Conservation (phyloP, 2,329 filamentous ascomycete species). For the Pezicula neosporulosa region DNA sequence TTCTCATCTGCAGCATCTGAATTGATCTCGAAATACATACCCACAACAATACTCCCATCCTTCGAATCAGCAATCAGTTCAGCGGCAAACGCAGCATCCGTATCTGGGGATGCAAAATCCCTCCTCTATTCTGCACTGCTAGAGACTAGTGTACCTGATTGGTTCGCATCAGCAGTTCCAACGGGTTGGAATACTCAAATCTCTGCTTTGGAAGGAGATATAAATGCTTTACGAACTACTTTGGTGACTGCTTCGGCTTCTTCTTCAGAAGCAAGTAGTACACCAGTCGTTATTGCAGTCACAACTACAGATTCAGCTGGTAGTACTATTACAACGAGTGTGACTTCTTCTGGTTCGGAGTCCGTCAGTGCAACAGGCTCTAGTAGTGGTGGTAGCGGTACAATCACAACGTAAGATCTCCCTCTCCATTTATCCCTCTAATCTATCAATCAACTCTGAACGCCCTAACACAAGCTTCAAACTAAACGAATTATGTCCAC, state of each 20-base stretch:
- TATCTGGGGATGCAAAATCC: conserved; percentile 25
- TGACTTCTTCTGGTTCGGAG: background rate
- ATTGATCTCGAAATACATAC: conserved; percentile 28
- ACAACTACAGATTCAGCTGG: conserved; percentile 23
- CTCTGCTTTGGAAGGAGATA: conserved; percentile 18
- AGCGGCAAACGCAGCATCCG: conserved; percentile 24
- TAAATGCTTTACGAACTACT: conserved; percentile 16
- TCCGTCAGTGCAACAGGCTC: background rate
- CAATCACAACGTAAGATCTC: no score
- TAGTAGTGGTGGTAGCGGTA: background rate
- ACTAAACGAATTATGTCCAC: background rate
- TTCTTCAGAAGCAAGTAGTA: conserved; percentile 2
- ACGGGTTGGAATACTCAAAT: conserved; percentile 22
- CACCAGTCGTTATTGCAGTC: conserved; percentile 14
- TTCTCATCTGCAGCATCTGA: conserved; percentile 23
- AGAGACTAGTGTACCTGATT: conserved; percentile 19
- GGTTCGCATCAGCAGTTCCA: conserved; percentile 26
- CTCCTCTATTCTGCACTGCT: conserved; percentile 22
- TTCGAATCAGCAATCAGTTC: conserved; percentile 22
- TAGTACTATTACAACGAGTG: conserved; percentile 20
- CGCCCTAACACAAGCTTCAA: background rate
- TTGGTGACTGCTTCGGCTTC: background rate
- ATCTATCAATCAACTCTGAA: no score
- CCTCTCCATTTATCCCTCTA: no score
- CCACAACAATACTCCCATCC: conserved; percentile 18